These are phyloP conservation scores for Cryptosporidium sp. DNA, from an alignment of 169 alveolate genomes.

Conservation along the genomic window DNA sequence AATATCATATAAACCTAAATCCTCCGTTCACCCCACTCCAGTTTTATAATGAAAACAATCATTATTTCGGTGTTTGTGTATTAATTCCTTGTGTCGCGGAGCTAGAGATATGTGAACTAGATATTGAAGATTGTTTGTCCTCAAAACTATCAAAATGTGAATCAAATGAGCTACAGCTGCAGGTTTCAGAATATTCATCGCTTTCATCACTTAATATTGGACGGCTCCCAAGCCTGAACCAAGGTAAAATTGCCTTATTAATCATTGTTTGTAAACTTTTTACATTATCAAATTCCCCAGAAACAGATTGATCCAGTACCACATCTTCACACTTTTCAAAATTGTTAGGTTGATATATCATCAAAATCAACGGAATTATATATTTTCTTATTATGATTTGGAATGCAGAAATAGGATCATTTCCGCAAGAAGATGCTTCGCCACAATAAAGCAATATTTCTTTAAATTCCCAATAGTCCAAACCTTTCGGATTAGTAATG, in stretches of 20 bases:
- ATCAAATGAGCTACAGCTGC: constrained; percentile 35
- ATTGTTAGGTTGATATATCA: constrained; percentile 66
- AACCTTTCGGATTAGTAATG: constrained; percentile 48
- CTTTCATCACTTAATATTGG: constrained; percentile 36
- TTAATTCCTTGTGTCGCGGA: neutral
- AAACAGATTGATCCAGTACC: neutral
- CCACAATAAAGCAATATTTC: constrained; percentile 71
- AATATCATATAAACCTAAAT: neutral
- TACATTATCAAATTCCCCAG: constrained; percentile 3
- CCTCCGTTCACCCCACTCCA: neutral
- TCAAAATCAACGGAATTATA: constrained; percentile 55
- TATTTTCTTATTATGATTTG: constrained; percentile 63
- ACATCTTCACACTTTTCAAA: constrained; percentile 73
- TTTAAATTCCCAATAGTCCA: constrained; percentile 75
- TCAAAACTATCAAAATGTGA: constrained; percentile 5
- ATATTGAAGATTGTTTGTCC: neutral
- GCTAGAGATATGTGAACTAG: neutral
- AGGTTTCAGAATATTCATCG: constrained; percentile 43
- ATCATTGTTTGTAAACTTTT: constrained; percentile 55
- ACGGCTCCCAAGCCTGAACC: constrained; percentile 61
- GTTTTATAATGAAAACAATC: neutral
- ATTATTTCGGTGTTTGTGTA: neutral
- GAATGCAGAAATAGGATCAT: constrained; percentile 37
- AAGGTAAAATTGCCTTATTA: constrained; percentile 50
- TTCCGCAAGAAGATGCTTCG: constrained; percentile 54